These are phyloP conservation scores for Eragrostis curvula DNA, from an alignment of 176 grass and related monocot genomes.

Conservation along the genomic window DNA sequence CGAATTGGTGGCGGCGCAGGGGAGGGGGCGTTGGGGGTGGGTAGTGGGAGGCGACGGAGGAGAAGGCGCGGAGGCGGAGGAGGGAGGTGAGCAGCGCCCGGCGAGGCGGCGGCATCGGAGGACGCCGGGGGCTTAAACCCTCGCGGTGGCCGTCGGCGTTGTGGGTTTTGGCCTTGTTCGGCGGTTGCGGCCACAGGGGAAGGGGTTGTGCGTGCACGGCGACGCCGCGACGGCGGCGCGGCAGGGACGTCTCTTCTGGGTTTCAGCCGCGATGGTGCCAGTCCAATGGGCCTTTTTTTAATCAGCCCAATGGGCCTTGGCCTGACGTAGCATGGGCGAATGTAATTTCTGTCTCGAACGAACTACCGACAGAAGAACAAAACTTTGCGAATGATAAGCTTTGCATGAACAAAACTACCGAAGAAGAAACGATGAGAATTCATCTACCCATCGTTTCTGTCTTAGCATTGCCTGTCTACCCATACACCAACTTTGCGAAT, in stretches of 20 bases:
- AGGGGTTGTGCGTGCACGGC: not conserved
- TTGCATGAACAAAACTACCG: no score
- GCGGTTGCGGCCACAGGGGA: not conserved
- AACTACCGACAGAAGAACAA: not conserved
- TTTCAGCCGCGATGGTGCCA: not conserved
- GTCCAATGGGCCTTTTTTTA: slow-evolving; percentile 15
- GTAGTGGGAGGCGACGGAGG: slow-evolving; percentile 36
- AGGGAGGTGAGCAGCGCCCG: slow-evolving; percentile 47
- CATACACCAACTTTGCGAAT: no score
- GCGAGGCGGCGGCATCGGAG: slow-evolving; percentile 57
- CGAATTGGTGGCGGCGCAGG: slow-evolving; percentile 46
- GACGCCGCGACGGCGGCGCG: slow-evolving; percentile 18
- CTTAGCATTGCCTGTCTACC: no score
- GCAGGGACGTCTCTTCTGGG: not conserved
- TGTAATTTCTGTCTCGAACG: not conserved
- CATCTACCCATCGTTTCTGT: no score
- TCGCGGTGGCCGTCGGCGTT: slow-evolving; percentile 39
- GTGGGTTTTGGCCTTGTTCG: slow-evolving; percentile 27
- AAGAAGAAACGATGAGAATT: no score
- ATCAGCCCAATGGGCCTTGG: no score
- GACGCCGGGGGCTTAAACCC: slow-evolving; percentile 48
- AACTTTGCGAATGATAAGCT: no score
- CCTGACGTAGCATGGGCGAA: not conserved
- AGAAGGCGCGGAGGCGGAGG: slow-evolving; percentile 50
- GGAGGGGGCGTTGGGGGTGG: slow-evolving; percentile 20